These are phyloP conservation scores for Arabis hirsuta DNA, from an alignment of 345 rosid genomes.

Conservation along the genomic window DNA sequence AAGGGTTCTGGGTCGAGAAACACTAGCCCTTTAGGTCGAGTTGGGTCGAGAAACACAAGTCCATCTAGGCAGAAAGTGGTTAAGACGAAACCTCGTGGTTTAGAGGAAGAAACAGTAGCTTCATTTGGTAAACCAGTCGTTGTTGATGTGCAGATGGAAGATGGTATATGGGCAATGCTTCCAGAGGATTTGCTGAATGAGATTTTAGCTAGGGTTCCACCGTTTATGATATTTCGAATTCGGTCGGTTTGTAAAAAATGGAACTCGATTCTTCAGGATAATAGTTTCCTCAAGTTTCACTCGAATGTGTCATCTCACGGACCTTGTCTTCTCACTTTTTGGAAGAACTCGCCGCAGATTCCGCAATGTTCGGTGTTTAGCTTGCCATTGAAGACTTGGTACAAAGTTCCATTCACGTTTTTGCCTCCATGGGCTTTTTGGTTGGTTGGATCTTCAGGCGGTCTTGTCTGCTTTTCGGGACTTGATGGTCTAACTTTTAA, in stretches of 20 bases:
- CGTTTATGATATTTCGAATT: conserved; percentile 88
- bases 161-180: conserved; percentile 91
- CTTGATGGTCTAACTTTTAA: conserved; percentile 82
- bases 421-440: conserved; percentile 96
- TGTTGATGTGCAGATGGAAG: conserved; percentile 87
- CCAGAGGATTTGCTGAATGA: conserved; percentile 94
- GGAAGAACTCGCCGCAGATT: conserved; percentile 87
- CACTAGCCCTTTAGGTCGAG: conserved; percentile 73
- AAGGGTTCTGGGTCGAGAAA: conserved; percentile 73
- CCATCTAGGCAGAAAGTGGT: conserved; percentile 84
- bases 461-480: conserved; percentile 93
- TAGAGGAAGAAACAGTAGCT: conserved; percentile 85
- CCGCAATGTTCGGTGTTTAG: conserved; percentile 93
- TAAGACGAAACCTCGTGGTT: conserved; percentile 93
- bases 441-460: conserved; percentile 92
- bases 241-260: conserved; percentile 86
- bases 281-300: conserved; percentile 85
- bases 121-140: conserved; percentile 73
- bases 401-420: conserved; percentile 82
- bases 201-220: conserved; percentile 90
- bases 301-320: conserved; percentile 71
- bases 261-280: conserved; percentile 90
- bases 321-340: conserved; percentile 88
- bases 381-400: conserved; percentile 90
- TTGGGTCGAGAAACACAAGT: conserved; percentile 82